Base-by-base conservation (phyloP, 2,329 filamentous ascomycete species). In the Zalaria sp. region DNA sequence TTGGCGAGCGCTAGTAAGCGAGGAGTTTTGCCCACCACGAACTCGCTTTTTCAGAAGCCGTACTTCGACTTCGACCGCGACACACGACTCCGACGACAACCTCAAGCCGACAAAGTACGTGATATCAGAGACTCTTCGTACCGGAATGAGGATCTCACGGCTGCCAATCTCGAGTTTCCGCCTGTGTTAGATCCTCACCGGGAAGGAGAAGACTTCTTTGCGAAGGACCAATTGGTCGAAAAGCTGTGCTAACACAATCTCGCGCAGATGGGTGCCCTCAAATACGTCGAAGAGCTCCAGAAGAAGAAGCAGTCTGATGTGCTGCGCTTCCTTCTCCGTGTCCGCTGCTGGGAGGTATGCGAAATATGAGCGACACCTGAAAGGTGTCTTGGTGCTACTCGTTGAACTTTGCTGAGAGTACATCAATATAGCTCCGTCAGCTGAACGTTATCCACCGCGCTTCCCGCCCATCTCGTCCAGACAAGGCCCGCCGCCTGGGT, bases 231-330 rank as follows among this genome's bases (percentile, higher is more conserved):
- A n/a, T n/a, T 32, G 29, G 7, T 32, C 29, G n/a, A 32, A n/a
- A n/a, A 7, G 7, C 29, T 7, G 7, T 32, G 29, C 29, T 32
- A 32, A 32, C 29, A 7, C n/a, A 7, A 7, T 7, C n/a, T n/a
- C 29, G 7, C 29, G 29, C 29, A 89, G 79, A 95, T 95, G 91
- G 91, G 91, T 84, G 89, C 89, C 77, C 86, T 95, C 72, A 98
- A 98, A 77, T 98, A 94, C 78, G 86, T 98, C 75, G 93, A 98
- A 81, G 91, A 98, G 81, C 83, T 98, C 77, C 87, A 95, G 73
- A 96, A 98, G 87, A 95, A 94, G 86, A 98, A 98, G 87, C 91
- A 98, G 83, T 94, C 86, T 71, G 91, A 98, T 80, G 83, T 98
- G 67, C 85, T 96, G 77, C 88, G 88, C 77, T 98, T 98, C 81